Conservation (phyloP, 805 yeast genomes). For the Scheffersomyces ergatensis region DNA sequence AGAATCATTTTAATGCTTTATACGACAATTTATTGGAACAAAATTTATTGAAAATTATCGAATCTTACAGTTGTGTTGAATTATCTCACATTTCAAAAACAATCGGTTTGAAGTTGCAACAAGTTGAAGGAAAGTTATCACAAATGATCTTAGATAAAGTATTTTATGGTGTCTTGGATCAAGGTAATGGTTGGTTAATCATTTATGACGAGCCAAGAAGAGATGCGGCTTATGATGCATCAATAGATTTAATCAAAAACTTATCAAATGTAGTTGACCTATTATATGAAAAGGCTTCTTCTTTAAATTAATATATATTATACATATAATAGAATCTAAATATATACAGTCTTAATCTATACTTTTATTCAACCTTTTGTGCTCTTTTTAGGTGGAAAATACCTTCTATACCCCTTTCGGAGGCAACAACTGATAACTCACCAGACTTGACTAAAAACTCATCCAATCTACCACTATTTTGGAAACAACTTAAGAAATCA, state of each 20-base stretch:
- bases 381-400: constrained; percentile 30
- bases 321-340: background rate
- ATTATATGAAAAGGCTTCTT: constrained; percentile 89
- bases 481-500: constrained; percentile 61
- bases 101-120: constrained; percentile 82
- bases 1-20: constrained; percentile 87
- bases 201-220: constrained; percentile 85
- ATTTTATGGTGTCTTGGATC: constrained; percentile 95
- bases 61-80: constrained; percentile 96
- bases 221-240: constrained; percentile 85
- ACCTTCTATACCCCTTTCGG: constrained; percentile 44
- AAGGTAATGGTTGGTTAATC: constrained; percentile 96
- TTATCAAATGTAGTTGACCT: constrained; percentile 87
- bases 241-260: constrained; percentile 81
- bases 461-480: constrained; percentile 50
- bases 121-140: constrained; percentile 89
- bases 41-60: constrained; percentile 89
- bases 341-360: constrained; percentile 1
- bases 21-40: constrained; percentile 93
- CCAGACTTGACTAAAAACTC: constrained; percentile 55
- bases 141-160: constrained; percentile 96
- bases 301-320: constrained; percentile 51
- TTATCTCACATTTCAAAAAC: constrained; percentile 81
- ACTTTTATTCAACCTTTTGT: too few relatives aligned
- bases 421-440: constrained; percentile 53